Percentiles rank a stretch among this genome's conserved stretches.
phyloP scores from a whole-genome alignment of 2,329 filamentous ascomycete species.

The Cladophialophora exuberans region DNA sequence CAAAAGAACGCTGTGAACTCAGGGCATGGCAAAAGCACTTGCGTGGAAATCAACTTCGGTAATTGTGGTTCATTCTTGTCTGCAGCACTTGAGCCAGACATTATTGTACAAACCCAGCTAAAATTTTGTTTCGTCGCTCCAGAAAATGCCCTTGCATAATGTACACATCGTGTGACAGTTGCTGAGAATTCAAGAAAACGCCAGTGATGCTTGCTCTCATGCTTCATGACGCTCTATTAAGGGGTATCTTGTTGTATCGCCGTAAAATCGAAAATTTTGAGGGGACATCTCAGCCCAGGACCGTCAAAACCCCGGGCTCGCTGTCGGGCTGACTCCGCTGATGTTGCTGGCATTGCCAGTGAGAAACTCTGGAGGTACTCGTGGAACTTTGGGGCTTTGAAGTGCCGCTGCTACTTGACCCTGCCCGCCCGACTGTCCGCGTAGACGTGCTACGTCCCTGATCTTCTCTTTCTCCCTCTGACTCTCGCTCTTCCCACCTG shows the following conservation, averaged over 20 bases:
- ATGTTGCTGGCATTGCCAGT: constrained; percentile 31
- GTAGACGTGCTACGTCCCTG: constrained; percentile 47
- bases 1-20: neutral
- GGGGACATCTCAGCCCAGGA: neutral
- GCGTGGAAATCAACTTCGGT: neutral
- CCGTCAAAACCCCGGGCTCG: constrained; percentile 23
- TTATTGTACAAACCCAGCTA: constrained; percentile 20
- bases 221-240: constrained; percentile 16
- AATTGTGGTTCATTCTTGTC: constrained; percentile 5
- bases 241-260: constrained; percentile 15
- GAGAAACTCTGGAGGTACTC: constrained; percentile 53
- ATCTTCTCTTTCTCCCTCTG: constrained; percentile 52
- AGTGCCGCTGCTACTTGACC: constrained; percentile 28
- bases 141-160: constrained; percentile 16
- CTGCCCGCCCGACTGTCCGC: constrained; percentile 36
- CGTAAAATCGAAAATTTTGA: constrained; percentile 9
- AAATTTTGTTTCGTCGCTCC: constrained; percentile 15
- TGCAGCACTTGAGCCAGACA: neutral
- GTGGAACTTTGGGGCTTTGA: constrained; percentile 49
- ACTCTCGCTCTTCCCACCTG: constrained; percentile 46
- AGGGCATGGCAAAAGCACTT: neutral
- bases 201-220: constrained; percentile 14
- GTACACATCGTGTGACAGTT: constrained; percentile 17
- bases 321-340: constrained; percentile 22
- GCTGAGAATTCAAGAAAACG: constrained; percentile 16